Conservation (phyloP, 306 rosid genomes). For the Canavalia gladiata region DNA sequence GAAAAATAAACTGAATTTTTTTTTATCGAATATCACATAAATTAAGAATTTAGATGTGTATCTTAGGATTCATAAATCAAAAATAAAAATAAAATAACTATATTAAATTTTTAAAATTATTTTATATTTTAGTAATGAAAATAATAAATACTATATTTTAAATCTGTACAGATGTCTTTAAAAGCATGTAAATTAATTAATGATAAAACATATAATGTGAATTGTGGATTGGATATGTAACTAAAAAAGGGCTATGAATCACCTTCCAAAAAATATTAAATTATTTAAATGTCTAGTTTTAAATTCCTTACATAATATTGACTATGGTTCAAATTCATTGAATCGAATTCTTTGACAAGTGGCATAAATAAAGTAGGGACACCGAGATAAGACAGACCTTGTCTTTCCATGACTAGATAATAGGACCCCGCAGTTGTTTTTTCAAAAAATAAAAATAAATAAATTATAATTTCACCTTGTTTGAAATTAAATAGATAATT, state of each 20-base stretch:
- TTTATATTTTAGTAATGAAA: no score
- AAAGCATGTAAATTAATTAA: neutral
- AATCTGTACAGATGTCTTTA: neutral
- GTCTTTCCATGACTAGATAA: conserved; percentile 30
- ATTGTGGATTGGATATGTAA: neutral
- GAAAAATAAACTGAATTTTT: neutral
- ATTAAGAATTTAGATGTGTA: no score
- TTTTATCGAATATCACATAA: neutral
- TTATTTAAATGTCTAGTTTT: no score
- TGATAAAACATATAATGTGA: neutral
- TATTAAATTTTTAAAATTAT: no score
- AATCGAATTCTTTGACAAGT: conserved; percentile 27
- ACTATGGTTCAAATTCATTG: conserved; percentile 40
- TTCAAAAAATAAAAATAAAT: no score
- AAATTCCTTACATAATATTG: neutral
- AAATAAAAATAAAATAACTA: no score
- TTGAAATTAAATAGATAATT: no score
- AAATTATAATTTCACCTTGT: no score
- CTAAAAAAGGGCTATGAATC: neutral
- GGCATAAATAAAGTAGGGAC: conserved; percentile 48
- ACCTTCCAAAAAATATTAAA: neutral
- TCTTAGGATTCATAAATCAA: no score
- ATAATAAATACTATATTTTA: no score
- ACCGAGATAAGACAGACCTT: conserved; percentile 19
- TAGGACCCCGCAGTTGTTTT: no score